phyloP scores from a whole-genome alignment of 106 monocot species.

The Dioscorea zingiberensis region DNA sequence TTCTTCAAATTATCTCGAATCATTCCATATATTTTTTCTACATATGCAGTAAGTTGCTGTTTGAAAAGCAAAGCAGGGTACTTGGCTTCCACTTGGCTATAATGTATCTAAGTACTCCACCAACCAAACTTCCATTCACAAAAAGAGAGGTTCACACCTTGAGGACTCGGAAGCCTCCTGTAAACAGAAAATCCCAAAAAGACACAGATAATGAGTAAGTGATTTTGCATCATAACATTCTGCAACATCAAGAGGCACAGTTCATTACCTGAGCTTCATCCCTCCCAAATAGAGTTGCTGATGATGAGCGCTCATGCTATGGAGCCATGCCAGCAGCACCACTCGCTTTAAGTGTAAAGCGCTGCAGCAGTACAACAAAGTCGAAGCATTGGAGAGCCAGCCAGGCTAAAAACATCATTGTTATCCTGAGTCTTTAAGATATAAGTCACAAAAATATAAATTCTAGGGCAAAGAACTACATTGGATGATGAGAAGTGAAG shows the following conservation, averaged over 20 bases:
- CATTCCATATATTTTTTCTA: constrained; percentile 99
- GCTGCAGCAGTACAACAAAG: constrained; percentile 77
- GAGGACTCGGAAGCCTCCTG: constrained; percentile 94
- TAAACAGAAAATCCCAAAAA: constrained; percentile 13
- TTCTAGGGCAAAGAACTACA: too few species aligned
- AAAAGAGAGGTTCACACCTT: constrained; percentile 84
- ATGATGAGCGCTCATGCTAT: constrained; percentile 76
- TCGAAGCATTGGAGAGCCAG: constrained; percentile 97
- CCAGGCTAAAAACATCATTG: constrained; percentile 92
- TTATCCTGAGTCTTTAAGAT: constrained; percentile 85
- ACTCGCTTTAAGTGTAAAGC: constrained; percentile 89
- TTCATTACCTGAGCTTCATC: constrained; percentile 84
- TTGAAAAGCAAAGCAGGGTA: constrained; percentile 97
- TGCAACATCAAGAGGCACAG: not conserved
- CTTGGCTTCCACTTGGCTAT: constrained; percentile 93
- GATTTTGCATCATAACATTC: not conserved
- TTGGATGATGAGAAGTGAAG: not conserved
- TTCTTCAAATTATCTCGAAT: constrained; percentile 99
- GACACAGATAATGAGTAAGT: not conserved
- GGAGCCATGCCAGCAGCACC: constrained; percentile 91
- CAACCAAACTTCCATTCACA: constrained; percentile 59
- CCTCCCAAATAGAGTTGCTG: constrained; percentile 83
- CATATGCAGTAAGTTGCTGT: constrained; percentile 98
- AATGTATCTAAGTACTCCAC: constrained; percentile 61
- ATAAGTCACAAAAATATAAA: constrained; percentile 5